Conservation (phyloP, 257 asterid genomes). For the Leptodermis oblonga region DNA sequence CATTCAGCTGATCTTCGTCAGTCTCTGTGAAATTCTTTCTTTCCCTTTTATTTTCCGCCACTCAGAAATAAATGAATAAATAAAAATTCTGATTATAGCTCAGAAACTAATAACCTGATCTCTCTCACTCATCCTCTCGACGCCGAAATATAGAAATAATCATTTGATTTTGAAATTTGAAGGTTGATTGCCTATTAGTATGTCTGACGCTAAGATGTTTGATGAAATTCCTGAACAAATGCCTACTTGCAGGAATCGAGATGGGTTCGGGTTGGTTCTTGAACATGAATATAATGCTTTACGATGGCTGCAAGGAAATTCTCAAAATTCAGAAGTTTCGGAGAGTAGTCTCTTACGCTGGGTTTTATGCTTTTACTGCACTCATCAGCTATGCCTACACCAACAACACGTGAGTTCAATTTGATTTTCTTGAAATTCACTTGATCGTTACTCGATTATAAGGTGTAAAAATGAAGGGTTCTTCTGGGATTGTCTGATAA, state of each 20-base stretch:
- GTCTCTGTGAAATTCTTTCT: not conserved
- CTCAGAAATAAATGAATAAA: not conserved
- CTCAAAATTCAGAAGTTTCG: slow-evolving; percentile 87
- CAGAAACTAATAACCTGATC: not conserved
- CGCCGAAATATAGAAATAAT: not conserved
- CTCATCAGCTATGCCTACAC: slow-evolving; percentile 67
- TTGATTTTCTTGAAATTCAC: not conserved
- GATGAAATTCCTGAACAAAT: slow-evolving; percentile 38
- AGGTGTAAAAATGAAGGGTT: not conserved
- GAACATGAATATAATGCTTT: slow-evolving; percentile 32
- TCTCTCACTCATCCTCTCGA: not conserved
- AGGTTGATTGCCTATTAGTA: not conserved
- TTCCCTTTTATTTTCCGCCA: not conserved
- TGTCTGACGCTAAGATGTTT: slow-evolving; percentile 22
- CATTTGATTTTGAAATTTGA: not conserved
- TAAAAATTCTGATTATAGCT: not conserved
- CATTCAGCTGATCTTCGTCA: not conserved
- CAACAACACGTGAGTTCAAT: slow-evolving; percentile 71
- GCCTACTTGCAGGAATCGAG: slow-evolving; percentile 3
- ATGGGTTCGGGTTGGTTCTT: not conserved
- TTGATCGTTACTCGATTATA: not conserved
- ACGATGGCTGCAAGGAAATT: slow-evolving; percentile 58
- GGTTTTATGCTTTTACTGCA: slow-evolving; percentile 61
- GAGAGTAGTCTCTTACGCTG: slow-evolving; percentile 70
- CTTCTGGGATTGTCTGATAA: slow-evolving; percentile 1